Percentiles rank a stretch among this genome's conserved stretches.
phyloP scores from a whole-genome alignment of 371 early-diverging fungal genomes.

The Rhizopus arrhizus region DNA sequence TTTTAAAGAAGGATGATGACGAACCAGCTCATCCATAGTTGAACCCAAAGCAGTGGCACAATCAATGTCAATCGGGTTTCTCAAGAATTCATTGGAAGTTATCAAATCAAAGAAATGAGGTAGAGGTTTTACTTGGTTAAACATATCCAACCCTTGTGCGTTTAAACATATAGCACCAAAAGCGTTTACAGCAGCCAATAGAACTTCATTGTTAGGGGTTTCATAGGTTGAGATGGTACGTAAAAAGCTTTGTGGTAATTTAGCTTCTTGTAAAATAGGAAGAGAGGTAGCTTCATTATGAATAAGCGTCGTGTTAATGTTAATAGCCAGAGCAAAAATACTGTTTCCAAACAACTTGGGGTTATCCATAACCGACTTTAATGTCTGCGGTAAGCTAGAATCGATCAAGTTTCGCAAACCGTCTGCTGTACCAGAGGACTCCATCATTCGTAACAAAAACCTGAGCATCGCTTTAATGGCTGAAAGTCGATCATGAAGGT shows the following conservation, averaged over 20 bases:
- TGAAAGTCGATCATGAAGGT: slow-evolving; percentile 59
- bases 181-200: slow-evolving; percentile 86
- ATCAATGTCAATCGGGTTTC: slow-evolving; percentile 80
- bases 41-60: slow-evolving; percentile 79
- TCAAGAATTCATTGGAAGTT: slow-evolving; percentile 73
- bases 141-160: slow-evolving; percentile 78
- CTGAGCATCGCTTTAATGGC: slow-evolving; percentile 88
- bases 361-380: slow-evolving; percentile 73
- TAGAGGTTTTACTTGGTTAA: slow-evolving; percentile 72
- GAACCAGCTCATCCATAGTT: slow-evolving; percentile 92
- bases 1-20: slow-evolving; percentile 91
- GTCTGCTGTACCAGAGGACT: slow-evolving; percentile 85
- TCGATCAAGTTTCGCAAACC: slow-evolving; percentile 93
- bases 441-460: slow-evolving; percentile 91
- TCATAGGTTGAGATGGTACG: slow-evolving; percentile 64
- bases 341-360: slow-evolving; percentile 75
- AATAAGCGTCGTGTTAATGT: slow-evolving; percentile 92
- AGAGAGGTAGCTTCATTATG: slow-evolving; percentile 96
- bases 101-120: slow-evolving; percentile 78
- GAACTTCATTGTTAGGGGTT: slow-evolving; percentile 72
- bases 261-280: slow-evolving; percentile 87
- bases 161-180: slow-evolving; percentile 97
- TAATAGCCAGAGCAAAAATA: slow-evolving; percentile 78
- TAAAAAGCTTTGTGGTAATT: slow-evolving; percentile 84
- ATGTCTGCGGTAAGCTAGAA: slow-evolving; percentile 76